These are phyloP conservation scores for Entomortierella parvispora DNA, from an alignment of 192 early-diverging fungal genomes.

Conservation along the genomic window DNA sequence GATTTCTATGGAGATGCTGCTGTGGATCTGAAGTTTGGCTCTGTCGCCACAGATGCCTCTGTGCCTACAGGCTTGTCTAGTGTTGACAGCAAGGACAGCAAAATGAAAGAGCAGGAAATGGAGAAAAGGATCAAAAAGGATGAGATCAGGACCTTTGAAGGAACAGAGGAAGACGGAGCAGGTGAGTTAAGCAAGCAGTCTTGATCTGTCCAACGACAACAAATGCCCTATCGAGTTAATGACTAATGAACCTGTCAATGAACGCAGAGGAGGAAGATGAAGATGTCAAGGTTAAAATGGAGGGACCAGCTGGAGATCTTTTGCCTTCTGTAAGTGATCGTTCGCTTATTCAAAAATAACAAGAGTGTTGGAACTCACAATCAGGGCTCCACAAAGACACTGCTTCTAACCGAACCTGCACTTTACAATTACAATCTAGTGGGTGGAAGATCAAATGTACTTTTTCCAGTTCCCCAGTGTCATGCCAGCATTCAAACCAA, in stretches of 20 bases:
- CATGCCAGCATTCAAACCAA: constrained; percentile 63
- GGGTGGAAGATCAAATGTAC: constrained; percentile 55
- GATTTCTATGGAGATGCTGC: constrained; percentile 44
- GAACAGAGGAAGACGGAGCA: constrained; percentile 9
- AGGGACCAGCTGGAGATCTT: constrained; percentile 42
- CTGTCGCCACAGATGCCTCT: constrained; percentile 34
- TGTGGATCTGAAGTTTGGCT: constrained; percentile 50
- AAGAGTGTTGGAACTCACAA: not conserved
- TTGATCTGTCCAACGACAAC: not conserved
- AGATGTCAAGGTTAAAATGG: constrained; percentile 35
- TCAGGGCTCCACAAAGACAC: too few relatives aligned
- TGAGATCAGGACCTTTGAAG: constrained; percentile 16
- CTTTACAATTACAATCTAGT: constrained; percentile 8
- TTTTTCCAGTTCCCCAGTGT: constrained; percentile 73
- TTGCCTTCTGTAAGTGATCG: constrained; percentile 20
- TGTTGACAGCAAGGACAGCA: constrained; percentile 15
- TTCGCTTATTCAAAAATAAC: not conserved
- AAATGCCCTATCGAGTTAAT: not conserved
- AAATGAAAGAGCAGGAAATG: constrained; percentile 5
- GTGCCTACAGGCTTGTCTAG: constrained; percentile 37
- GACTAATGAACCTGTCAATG: not conserved
- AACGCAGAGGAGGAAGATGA: not conserved
- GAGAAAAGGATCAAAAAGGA: constrained; percentile 19
- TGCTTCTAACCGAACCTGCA: too few relatives aligned
- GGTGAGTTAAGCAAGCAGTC: constrained; percentile 6